A percentile compares a stretch with the other conserved stretches of the same genome.
These are phyloP conservation scores for Leonotis leonurus DNA, from an alignment of 257 asterid species.

Conservation along the genomic window DNA sequence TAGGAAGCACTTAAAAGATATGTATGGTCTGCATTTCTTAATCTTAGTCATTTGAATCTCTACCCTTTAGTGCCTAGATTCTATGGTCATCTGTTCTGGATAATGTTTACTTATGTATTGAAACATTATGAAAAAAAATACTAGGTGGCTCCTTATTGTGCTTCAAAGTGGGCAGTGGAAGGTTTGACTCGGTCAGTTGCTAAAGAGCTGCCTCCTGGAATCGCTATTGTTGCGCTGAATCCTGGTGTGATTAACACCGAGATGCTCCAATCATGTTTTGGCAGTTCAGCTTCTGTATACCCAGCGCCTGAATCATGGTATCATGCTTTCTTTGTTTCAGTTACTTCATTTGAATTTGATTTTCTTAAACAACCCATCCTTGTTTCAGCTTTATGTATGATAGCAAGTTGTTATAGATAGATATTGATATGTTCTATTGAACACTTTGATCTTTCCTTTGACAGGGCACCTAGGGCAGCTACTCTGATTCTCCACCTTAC, in stretches of 20 bases:
- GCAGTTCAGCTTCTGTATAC: slow-evolving; percentile 69
- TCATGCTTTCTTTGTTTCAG: neutral
- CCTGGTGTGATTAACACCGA: slow-evolving; percentile 94
- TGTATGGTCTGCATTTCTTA: neutral
- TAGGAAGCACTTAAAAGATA: slow-evolving; percentile 3
- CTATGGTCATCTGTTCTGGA: slow-evolving; percentile 1
- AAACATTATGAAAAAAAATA: slow-evolving; percentile 16
- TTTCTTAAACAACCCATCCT: neutral
- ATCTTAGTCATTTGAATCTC: neutral
- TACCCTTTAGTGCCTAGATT: neutral
- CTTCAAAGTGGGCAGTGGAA: slow-evolving; percentile 97
- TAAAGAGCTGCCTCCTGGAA: slow-evolving; percentile 82
- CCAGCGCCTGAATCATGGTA: slow-evolving; percentile 91
- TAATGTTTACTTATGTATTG: slow-evolving; percentile 14
- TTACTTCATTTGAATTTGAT: neutral
- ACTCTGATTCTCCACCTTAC: slow-evolving; percentile 82
- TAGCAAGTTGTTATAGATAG: neutral
- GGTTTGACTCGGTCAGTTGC: slow-evolving; percentile 85
- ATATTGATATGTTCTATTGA: neutral
- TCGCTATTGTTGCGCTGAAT: slow-evolving; percentile 78
- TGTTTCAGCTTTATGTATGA: neutral
- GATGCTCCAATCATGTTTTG: slow-evolving; percentile 93
- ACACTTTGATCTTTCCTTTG: neutral
- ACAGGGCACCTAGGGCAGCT: slow-evolving; percentile 97
- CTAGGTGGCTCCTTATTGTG: slow-evolving; percentile 97